A percentile compares a stretch with the other conserved stretches of the same genome.
These are phyloP conservation scores for Ogataea henricii DNA, from an alignment of 805 yeast genomes.

Conservation along the genomic window DNA sequence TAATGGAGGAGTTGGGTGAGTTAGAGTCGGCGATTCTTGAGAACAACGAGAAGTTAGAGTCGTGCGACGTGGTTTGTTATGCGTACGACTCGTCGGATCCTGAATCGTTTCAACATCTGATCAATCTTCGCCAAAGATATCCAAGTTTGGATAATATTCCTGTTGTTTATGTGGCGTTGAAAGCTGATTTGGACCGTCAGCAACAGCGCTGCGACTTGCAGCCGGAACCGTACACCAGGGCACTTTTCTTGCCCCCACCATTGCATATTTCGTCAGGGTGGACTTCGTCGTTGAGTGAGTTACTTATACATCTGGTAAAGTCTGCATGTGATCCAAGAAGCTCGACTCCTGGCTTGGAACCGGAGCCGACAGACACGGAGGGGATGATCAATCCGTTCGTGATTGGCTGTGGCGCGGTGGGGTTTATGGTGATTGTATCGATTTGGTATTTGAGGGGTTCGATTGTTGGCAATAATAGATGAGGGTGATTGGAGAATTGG, in stretches of 20 bases:
- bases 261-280: slow-evolving; percentile 88
- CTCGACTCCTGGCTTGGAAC: slow-evolving; percentile 78
- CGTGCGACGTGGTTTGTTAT: slow-evolving; percentile 89
- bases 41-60: slow-evolving; percentile 65
- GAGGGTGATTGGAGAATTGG: too few species aligned
- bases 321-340: slow-evolving; percentile 79
- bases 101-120: slow-evolving; percentile 82
- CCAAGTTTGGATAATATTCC: slow-evolving; percentile 69
- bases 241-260: slow-evolving; percentile 72
- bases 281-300: slow-evolving; percentile 82
- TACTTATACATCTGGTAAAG: slow-evolving; percentile 84
- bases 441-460: slow-evolving; percentile 66
- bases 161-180: slow-evolving; percentile 82
- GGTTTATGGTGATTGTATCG: slow-evolving; percentile 62
- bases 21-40: slow-evolving; percentile 80
- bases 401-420: slow-evolving; percentile 69
- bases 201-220: slow-evolving; percentile 85
- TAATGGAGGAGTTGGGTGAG: slow-evolving; percentile 88
- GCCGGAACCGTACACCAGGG: slow-evolving; percentile 83
- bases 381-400: slow-evolving; percentile 50
- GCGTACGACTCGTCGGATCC: slow-evolving; percentile 96
- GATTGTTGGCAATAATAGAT: slow-evolving; percentile 13
- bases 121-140: slow-evolving; percentile 64
- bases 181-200: slow-evolving; percentile 94
- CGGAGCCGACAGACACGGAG: slow-evolving; percentile 54